phyloP scores from a whole-genome alignment of 2,329 filamentous ascomycete genomes.

The Ophiostoma himal-ulmi region DNA sequence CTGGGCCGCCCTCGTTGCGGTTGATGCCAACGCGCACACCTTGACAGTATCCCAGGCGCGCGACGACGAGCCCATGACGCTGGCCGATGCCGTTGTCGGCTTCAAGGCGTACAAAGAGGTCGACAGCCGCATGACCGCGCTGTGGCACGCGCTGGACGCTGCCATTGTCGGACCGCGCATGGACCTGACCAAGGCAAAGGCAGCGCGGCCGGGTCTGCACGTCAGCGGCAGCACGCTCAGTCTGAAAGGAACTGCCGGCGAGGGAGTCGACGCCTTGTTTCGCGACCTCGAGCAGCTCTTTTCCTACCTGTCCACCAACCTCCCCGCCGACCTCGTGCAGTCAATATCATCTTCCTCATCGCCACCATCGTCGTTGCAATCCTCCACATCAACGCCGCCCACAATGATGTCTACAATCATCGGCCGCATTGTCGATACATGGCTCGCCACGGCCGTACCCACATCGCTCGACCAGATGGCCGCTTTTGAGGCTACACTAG shows the following conservation, averaged over 20 bases:
- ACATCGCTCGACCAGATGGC: slow-evolving; percentile 64
- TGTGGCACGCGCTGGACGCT: slow-evolving; percentile 60
- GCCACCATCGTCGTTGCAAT: neutral
- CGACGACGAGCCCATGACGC: slow-evolving; percentile 47
- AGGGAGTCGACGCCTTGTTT: slow-evolving; percentile 47
- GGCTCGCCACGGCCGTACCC: slow-evolving; percentile 73
- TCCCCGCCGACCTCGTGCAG: slow-evolving; percentile 51
- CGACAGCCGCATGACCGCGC: slow-evolving; percentile 51
- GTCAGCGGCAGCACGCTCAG: slow-evolving; percentile 42
- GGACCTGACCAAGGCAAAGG: slow-evolving; percentile 31
- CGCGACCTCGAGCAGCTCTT: slow-evolving; percentile 49
- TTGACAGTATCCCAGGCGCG: slow-evolving; percentile 7
- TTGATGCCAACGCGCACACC: slow-evolving; percentile 51
- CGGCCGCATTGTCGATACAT: slow-evolving; percentile 61
- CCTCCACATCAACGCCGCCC: slow-evolving; percentile 25
- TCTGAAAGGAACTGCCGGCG: slow-evolving; percentile 40
- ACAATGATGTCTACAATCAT: slow-evolving; percentile 66
- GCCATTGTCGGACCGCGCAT: slow-evolving; percentile 57
- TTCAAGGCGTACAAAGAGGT: slow-evolving; percentile 56
- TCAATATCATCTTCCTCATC: slow-evolving; percentile 53
- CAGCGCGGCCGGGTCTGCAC: slow-evolving; percentile 38
- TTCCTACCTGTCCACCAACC: slow-evolving; percentile 45
- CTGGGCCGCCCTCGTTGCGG: slow-evolving; percentile 64
- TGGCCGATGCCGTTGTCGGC: slow-evolving; percentile 50
- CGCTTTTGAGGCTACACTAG: slow-evolving; percentile 65